phyloP scores from a whole-genome alignment of 2,329 filamentous ascomycete species.

The Colletotrichum somersetense region DNA sequence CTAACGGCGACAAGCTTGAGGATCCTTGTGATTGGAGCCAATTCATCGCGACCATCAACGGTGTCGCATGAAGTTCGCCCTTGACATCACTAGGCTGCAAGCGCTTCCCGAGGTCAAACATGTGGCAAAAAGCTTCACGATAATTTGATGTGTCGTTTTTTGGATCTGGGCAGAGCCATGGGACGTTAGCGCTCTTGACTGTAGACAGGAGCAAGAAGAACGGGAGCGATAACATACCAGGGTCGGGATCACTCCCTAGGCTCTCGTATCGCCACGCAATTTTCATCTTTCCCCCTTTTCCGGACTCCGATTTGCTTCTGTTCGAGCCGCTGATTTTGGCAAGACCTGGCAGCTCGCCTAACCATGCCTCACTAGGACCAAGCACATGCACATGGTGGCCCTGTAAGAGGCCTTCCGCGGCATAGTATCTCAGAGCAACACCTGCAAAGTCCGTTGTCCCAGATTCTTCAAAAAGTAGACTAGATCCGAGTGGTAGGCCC shows the following conservation, averaged over 20 bases:
- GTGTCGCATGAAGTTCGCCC: constrained; percentile 64
- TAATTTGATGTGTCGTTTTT: constrained; percentile 39
- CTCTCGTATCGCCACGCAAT: constrained; percentile 98
- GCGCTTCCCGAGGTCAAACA: constrained; percentile 78
- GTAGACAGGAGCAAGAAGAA: background rate
- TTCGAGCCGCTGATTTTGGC: constrained; percentile 57
- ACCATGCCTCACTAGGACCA: constrained; percentile 84
- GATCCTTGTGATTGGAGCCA: constrained; percentile 38
- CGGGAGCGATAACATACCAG: constrained; percentile 38
- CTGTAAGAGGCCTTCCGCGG: constrained; percentile 92
- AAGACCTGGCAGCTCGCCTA: constrained; percentile 83
- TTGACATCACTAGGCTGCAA: constrained; percentile 64
- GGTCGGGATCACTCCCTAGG: constrained; percentile 58
- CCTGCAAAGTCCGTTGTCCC: constrained; percentile 96
- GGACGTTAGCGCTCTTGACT: background rate
- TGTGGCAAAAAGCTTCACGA: constrained; percentile 72
- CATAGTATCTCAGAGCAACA: constrained; percentile 86
- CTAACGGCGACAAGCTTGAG: constrained; percentile 66
- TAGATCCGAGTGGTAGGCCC: constrained; percentile 85
- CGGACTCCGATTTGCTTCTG: constrained; percentile 53
- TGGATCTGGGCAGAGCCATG: constrained; percentile 6
- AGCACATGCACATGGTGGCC: constrained; percentile 90
- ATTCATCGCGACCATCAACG: constrained; percentile 48
- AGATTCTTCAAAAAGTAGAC: constrained; percentile 85
- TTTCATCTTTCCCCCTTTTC: constrained; percentile 85